Evolutionary conservation across 164 flowering plant species (phyloP), one percentile per base, ranked within the genome.

Genomic region (Piper betle): DNA sequence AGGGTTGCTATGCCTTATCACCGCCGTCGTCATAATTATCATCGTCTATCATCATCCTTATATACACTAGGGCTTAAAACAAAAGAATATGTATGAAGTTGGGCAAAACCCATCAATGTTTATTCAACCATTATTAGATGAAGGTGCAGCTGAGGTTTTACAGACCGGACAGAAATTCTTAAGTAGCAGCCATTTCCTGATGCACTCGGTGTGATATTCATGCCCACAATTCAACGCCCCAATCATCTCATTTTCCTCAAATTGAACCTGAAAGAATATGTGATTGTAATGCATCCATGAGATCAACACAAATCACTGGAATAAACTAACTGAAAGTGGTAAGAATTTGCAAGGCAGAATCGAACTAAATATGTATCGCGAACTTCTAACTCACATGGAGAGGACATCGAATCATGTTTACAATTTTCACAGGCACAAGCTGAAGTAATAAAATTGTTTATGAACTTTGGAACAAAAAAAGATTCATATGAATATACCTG

Each of bases 151-250:
- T 25, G 82, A 66, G 7, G 78, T 73, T 79, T 93, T 93, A 83
- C 99, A 93, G 61, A 93, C 74, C 39, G 99, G 97, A 67, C 97
- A 93, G 3, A 78, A 77, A 53, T 90, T 93, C 80, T 88, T 93
- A 70, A 84, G 62, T 38, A 69, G 65, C 73, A 93, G 64, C 99
- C 99, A 93, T 64, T 84, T 78, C 69, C 70, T 82, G 68, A 93
- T 69, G 80, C 97, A 93, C 15, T 72, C 81, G 4, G 72, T 83
- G 68, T 90, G 97, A 63, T 86, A 93, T 37, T 93, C 89, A 50
- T 90, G 97, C 37, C 91, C 87, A 60, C 99, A 93, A 16, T 81
- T 79, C 9, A 93, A 83, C 20, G 53, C 74, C 56, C 89, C 96
- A 41, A 88, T 63, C 60, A 53, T 67, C 46, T 84, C 92, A 33